These are phyloP conservation scores for Pulveroboletus sp. DNA, from an alignment of 768 basidiomycete species.

Conservation along the genomic window DNA sequence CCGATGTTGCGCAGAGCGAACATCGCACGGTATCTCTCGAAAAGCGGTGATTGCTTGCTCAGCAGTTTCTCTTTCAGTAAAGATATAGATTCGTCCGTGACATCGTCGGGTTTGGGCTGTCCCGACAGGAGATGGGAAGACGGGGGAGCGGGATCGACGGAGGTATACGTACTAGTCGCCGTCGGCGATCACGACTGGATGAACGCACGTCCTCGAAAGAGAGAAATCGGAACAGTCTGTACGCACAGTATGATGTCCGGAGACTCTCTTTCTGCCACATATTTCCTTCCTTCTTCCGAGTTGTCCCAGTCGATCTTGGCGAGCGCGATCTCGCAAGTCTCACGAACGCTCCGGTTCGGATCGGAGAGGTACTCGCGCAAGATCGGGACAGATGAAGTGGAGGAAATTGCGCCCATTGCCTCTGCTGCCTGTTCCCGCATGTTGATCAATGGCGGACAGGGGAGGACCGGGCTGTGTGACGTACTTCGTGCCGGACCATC, in stretches of 20 bases:
- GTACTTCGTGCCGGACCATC: slow-evolving; percentile 97
- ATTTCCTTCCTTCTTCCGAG: slow-evolving; percentile 63
- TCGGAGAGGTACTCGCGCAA: slow-evolving; percentile 71
- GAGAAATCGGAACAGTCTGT: neutral
- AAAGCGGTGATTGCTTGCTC: slow-evolving; percentile 65
- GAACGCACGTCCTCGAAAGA: neutral
- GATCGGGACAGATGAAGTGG: slow-evolving; percentile 57
- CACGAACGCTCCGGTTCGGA: slow-evolving; percentile 70
- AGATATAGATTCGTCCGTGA: slow-evolving; percentile 45
- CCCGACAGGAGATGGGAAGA: slow-evolving; percentile 59
- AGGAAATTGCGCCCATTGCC: slow-evolving; percentile 93
- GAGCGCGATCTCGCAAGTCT: slow-evolving; percentile 97
- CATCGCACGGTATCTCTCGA: slow-evolving; percentile 96
- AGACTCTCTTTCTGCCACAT: slow-evolving; percentile 33
- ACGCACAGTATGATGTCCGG: slow-evolving; percentile 37
- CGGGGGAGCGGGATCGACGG: slow-evolving; percentile 87
- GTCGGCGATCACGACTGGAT: neutral
- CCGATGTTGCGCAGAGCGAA: slow-evolving; percentile 95
- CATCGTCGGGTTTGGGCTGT: slow-evolving; percentile 47
- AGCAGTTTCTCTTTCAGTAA: slow-evolving; percentile 61
- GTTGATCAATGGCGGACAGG: slow-evolving; percentile 9
- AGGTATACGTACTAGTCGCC: slow-evolving; percentile 59
- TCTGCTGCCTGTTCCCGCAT: slow-evolving; percentile 79
- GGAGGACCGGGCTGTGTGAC: slow-evolving; percentile 11
- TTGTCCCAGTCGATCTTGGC: slow-evolving; percentile 93